These are phyloP conservation scores for Gastrodia elata DNA, from an alignment of 106 monocot species.

Conservation along the genomic window DNA sequence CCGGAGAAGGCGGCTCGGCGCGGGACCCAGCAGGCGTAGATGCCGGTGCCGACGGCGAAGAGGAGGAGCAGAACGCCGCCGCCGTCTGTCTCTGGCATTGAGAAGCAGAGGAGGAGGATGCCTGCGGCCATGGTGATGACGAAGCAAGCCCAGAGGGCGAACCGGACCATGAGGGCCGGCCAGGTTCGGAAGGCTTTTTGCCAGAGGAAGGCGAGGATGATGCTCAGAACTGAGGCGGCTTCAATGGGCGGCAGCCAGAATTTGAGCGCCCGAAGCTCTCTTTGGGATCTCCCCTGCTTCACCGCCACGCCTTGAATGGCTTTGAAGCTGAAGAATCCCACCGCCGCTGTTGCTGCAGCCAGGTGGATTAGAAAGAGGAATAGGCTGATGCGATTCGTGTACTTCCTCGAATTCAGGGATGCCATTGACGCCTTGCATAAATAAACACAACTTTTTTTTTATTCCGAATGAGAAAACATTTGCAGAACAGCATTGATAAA, in stretches of 20 bases:
- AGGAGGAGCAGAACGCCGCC: constrained; percentile 45
- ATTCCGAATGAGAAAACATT: no score
- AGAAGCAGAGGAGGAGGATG: constrained; percentile 71
- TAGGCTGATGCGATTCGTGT: constrained; percentile 76
- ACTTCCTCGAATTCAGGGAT: constrained; percentile 58
- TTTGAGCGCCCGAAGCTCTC: constrained; percentile 34
- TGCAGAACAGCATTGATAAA: no score
- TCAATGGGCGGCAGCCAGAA: constrained; percentile 87
- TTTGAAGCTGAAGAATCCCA: constrained; percentile 67
- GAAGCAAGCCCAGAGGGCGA: constrained; percentile 76
- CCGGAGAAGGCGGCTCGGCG: constrained; percentile 64
- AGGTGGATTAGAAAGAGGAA: constrained; percentile 68
- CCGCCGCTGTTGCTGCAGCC: constrained; percentile 19
- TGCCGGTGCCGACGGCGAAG: constrained; percentile 62
- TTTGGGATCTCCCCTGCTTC: constrained; percentile 4
- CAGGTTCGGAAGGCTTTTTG: constrained; percentile 58
- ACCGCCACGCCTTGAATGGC: constrained; percentile 31
- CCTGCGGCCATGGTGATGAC: constrained; percentile 68
- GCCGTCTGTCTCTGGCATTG: constrained; percentile 49
- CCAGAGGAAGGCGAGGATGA: constrained; percentile 79
- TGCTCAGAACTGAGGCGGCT: constrained; percentile 45
- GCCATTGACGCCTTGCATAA: constrained; percentile 15
- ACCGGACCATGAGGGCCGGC: constrained; percentile 46
- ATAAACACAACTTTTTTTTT: no score
- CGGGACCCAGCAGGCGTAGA: constrained; percentile 87